Evolutionary conservation across 2,329 filamentous ascomycete species (phyloP), one percentile per base, ranked within the genome.

Genomic region (Aspergillus pseudotamarii): DNA sequence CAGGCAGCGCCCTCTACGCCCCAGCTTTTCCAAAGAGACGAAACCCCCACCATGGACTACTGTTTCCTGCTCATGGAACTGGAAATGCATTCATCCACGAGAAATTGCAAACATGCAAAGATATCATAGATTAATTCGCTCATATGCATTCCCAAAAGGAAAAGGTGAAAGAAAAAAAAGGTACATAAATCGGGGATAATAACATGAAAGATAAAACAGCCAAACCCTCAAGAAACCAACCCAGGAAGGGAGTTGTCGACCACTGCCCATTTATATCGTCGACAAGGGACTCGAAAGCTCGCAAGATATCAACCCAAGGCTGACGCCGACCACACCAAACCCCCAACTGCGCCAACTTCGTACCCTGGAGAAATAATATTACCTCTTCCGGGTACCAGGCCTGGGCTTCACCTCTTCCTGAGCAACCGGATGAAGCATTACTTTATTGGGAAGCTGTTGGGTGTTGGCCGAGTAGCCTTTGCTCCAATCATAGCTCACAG

Each of bases 401-500:
- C 82, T 77, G 36, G 85, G 85, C 71, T 86, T 88, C 56, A 87
- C 86, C 73, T 90, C 88, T 55, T 89, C 88, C n/a, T 82, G 83
- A 36, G 80, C 81, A 14, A 96, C 87, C 1, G 91, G 89, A 75
- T 96, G 92, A 76, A 96, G 84, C 89, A 93, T 93, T 59, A 95
- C 89, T 82, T 95, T 95, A 78, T 88, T 91, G 10, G 91, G 88
- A 26, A 73, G 72, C 59, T 85, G 85, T 62, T 88, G 88, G 30
- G 84, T 95, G 80, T 98, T 98, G 69, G 84, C 87, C 68, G 91
- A 88, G 81, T 94, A 97, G 19, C 95, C 95, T 83, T 99, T 98
- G 81, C 91, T 93, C 95, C 95, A 99, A 81, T 99, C 95, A 78
- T 99, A 99, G 76, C 93, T 93, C 55, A 97, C 88, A 30, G 94